A percentile compares a stretch with the other conserved stretches of the same genome.
These are phyloP conservation scores for Helichrysum umbraculigerum DNA, from an alignment of 129 eudicot genomes.

Conservation along the genomic window DNA sequence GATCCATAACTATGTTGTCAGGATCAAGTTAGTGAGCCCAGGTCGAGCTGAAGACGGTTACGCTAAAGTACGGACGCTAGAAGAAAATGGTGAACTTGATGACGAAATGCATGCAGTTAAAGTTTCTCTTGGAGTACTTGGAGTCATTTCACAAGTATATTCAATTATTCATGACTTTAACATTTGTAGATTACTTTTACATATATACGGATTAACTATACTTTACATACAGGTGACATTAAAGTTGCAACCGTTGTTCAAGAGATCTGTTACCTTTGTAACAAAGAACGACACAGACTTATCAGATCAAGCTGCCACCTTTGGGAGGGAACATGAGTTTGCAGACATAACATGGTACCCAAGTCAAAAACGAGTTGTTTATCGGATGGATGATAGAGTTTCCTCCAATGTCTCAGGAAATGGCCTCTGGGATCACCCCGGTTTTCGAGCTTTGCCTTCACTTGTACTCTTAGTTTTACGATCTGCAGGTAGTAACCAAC, in stretches of 20 bases:
- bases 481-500: conserved; percentile 38
- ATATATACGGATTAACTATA: neutral
- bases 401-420: conserved; percentile 48
- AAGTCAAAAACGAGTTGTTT: conserved; percentile 44
- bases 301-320: conserved; percentile 47
- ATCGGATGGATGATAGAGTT: conserved; percentile 70
- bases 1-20: conserved; percentile 62
- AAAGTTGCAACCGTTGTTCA: conserved; percentile 67
- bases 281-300: conserved; percentile 50
- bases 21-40: conserved; percentile 57
- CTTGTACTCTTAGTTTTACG: conserved; percentile 43
- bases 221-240: conserved; percentile 56
- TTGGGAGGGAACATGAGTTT: conserved; percentile 65
- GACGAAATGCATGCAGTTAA: conserved; percentile 25
- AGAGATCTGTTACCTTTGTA: conserved; percentile 58
- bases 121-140: conserved; percentile 66
- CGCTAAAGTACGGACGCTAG: conserved; percentile 47
- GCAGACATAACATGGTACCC: conserved; percentile 59
- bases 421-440: conserved; percentile 59
- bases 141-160: conserved; percentile 55
- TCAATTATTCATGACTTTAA: neutral
- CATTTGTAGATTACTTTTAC: neutral
- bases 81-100: conserved; percentile 23
- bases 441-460: conserved; percentile 59
- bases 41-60: conserved; percentile 49